phyloP scores from a whole-genome alignment of 1,284 basidiomycete species.

The Malassezia sympodialis region DNA sequence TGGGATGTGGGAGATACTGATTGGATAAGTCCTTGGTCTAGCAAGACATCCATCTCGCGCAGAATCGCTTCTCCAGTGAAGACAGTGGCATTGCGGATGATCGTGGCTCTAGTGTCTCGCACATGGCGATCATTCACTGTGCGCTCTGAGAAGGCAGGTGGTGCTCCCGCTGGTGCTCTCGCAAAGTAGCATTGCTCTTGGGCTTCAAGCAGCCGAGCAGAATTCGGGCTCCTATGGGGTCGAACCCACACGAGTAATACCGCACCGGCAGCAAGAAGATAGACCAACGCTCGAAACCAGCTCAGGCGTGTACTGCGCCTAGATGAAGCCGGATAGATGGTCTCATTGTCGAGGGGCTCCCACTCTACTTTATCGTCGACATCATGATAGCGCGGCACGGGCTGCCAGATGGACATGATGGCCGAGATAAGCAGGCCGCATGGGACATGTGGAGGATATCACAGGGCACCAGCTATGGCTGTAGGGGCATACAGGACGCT shows the following conservation, averaged over 20 bases:
- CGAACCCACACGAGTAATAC: neutral
- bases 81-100: constrained; percentile 67
- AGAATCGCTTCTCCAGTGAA: constrained; percentile 67
- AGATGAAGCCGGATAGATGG: neutral
- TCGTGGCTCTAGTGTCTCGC: constrained; percentile 57
- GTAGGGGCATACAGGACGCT: neutral
- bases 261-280: neutral
- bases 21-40: constrained; percentile 52
- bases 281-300: neutral
- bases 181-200: constrained; percentile 21
- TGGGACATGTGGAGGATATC: neutral
- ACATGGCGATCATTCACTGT: constrained; percentile 63
- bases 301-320: neutral
- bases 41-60: constrained; percentile 50
- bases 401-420: neutral
- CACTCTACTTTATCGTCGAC: neutral
- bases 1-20: constrained; percentile 40
- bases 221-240: neutral
- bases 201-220: neutral
- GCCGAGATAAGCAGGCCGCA: neutral
- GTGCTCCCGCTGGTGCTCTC: constrained; percentile 48
- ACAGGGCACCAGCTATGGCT: neutral
- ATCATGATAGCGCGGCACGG: neutral
- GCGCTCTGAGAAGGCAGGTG: constrained; percentile 55
- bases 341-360: neutral